A percentile compares a stretch with the other conserved stretches of the same genome.
phyloP scores from a whole-genome alignment of 306 rosid genomes.

The Nissolia schottii region DNA sequence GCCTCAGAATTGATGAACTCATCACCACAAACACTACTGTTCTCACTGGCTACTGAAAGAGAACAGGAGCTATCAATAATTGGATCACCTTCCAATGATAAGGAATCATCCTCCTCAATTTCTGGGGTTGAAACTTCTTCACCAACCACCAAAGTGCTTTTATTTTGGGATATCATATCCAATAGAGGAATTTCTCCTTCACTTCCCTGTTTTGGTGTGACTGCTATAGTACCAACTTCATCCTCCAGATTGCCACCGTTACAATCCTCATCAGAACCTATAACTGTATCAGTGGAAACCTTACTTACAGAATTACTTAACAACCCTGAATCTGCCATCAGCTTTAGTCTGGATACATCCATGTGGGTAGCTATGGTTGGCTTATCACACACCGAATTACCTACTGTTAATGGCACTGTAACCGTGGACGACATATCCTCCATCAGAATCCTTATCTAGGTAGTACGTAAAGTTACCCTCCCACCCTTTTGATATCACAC shows the following conservation, averaged over 20 bases:
- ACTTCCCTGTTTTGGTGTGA: constrained; percentile 35
- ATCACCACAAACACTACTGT: constrained; percentile 66
- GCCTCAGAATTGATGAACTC: constrained; percentile 53
- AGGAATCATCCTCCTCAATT: constrained; percentile 69
- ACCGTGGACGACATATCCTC: constrained; percentile 75
- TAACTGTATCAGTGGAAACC: constrained; percentile 38
- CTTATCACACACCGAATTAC: constrained; percentile 74
- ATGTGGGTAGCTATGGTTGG: constrained; percentile 50
- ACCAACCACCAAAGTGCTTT: constrained; percentile 29
- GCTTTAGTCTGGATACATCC: constrained; percentile 68
- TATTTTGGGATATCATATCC: constrained; percentile 49
- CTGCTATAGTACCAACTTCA: constrained; percentile 32
- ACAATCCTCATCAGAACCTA: constrained; percentile 43
- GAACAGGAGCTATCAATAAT: constrained; percentile 62
- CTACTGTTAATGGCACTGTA: constrained; percentile 67
- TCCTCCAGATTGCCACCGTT: constrained; percentile 36
- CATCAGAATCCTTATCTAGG: constrained; percentile 62
- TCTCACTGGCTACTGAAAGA: constrained; percentile 66
- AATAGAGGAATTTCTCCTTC: constrained; percentile 25
- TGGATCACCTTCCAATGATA: constrained; percentile 68
- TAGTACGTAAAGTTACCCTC: constrained; percentile 45
- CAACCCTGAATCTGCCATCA: constrained; percentile 63
- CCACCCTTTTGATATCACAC: constrained; percentile 43
- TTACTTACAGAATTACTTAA: constrained; percentile 49
- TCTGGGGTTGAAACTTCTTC: constrained; percentile 38